These are phyloP conservation scores for Blepharisma undulans DNA, from an alignment of 169 alveolate genomes.

Conservation along the genomic window DNA sequence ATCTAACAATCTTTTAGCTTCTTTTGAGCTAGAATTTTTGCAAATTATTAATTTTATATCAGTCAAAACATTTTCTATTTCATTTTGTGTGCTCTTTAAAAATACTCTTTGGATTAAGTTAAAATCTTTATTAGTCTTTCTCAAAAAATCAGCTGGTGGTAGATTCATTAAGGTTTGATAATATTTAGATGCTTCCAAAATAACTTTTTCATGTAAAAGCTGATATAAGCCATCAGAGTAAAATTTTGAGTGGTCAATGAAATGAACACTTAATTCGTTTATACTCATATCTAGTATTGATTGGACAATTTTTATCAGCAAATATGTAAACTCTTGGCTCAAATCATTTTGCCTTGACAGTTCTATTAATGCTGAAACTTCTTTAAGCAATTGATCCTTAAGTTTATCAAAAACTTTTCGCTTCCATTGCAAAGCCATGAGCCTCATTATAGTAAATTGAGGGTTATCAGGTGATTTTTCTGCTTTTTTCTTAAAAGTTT, in stretches of 20 bases:
- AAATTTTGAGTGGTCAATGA: constrained; percentile 28
- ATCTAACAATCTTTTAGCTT: neutral
- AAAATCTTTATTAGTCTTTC: neutral
- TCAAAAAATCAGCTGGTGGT: neutral
- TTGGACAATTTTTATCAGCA: neutral
- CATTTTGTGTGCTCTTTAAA: neutral
- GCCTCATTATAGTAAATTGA: constrained; percentile 4
- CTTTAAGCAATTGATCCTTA: neutral
- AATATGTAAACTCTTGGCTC: neutral
- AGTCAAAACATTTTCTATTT: neutral
- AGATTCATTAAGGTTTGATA: neutral
- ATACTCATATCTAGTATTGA: neutral
- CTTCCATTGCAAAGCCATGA: constrained; percentile 18
- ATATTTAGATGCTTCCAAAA: neutral
- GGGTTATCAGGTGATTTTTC: neutral
- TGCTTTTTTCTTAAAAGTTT: neutral
- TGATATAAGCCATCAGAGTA: neutral
- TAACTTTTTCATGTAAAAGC: neutral
- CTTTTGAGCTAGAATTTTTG: neutral
- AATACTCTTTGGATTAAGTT: neutral
- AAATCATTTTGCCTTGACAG: neutral
- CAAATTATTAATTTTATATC: neutral
- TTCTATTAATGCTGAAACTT: neutral
- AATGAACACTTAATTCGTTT: constrained; percentile 6
- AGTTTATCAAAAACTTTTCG: neutral